Evolutionary conservation across 2,329 filamentous ascomycete species (phyloP).

Genomic region (Scleromitrula shiraiana): DNA sequence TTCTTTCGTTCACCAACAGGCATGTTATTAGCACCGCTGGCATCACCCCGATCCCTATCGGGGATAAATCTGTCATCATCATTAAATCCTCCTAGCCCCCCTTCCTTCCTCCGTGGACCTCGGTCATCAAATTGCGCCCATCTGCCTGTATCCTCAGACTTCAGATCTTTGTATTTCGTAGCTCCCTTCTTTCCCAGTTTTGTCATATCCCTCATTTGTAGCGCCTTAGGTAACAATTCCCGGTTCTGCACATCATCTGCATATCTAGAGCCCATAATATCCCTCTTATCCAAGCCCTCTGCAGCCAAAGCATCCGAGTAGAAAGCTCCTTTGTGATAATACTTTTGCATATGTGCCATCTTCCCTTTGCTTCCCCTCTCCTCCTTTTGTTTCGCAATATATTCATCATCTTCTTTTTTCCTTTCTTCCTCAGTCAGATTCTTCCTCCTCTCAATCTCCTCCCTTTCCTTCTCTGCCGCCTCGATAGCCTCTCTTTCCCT

Average conservation of each 20-base stretch:
- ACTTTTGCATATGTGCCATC: conserved; percentile 88
- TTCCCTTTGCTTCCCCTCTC: conserved; percentile 59
- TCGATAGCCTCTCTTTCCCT: conserved; percentile 81
- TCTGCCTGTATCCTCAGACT: conserved; percentile 79
- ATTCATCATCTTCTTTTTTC: conserved; percentile 73
- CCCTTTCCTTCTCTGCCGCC: conserved; percentile 72
- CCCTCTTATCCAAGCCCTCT: conserved; percentile 68
- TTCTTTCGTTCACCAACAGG: conserved; percentile 53
- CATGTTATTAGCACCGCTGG: conserved; percentile 61
- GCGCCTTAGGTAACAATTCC: conserved; percentile 77
- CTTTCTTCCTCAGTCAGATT: conserved; percentile 84
- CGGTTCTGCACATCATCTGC: conserved; percentile 77
- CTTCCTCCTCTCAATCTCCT: conserved; percentile 79
- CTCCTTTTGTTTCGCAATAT: conserved; percentile 57
- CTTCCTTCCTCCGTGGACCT: conserved; percentile 30
- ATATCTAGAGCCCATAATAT: conserved; percentile 79
- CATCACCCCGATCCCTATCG: conserved; percentile 46
- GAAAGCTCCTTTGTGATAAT: conserved; percentile 95
- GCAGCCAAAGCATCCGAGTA: conserved; percentile 74
- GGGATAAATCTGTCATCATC: conserved; percentile 61
- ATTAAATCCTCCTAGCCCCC: conserved; percentile 33
- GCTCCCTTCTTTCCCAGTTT: conserved; percentile 88
- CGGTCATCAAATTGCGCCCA: conserved; percentile 64
- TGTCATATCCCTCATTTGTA: conserved; percentile 90
- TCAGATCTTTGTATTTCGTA: conserved; percentile 82